Percentiles rank a stretch among this genome's conserved stretches.
Evolutionary conservation across 768 basidiomycete genomes (phyloP).

Genomic region (Boletus reticulatus): DNA sequence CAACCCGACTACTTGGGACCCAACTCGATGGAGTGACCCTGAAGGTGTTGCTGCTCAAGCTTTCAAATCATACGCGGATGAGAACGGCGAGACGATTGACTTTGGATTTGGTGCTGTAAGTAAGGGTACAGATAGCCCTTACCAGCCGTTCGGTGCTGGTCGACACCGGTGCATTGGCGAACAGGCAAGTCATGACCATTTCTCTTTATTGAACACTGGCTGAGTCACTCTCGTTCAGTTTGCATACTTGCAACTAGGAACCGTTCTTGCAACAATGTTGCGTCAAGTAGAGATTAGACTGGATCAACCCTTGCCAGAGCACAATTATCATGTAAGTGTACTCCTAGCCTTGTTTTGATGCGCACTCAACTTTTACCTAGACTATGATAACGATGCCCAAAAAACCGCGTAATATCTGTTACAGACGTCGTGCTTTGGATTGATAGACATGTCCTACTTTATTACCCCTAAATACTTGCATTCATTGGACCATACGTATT

Average conservation of each 20-base stretch:
- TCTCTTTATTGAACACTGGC: background rate
- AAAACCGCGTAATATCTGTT: constrained; percentile 59
- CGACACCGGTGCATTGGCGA: constrained; percentile 95
- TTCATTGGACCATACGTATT: background rate
- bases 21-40: constrained; percentile 80
- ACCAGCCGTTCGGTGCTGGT: constrained; percentile 97
- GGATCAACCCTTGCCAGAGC: constrained; percentile 59
- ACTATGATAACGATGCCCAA: constrained; percentile 94
- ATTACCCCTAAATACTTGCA: background rate
- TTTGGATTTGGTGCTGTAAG: constrained; percentile 94
- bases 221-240: constrained; percentile 50
- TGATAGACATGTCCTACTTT: constrained; percentile 23
- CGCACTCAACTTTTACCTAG: constrained; percentile 37
- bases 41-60: constrained; percentile 81
- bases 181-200: constrained; percentile 45
- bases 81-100: constrained; percentile 86
- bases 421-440: constrained; percentile 62
- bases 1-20: constrained; percentile 70
- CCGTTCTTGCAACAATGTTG: constrained; percentile 75
- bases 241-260: constrained; percentile 91
- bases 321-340: constrained; percentile 84
- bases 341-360: background rate
- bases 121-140: constrained; percentile 94
- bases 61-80: constrained; percentile 69
- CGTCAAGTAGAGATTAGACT: constrained; percentile 74